A percentile compares a stretch with the other conserved stretches of the same genome.
phyloP scores from a whole-genome alignment of 2,329 filamentous ascomycete species.

The Elsinoe australis region DNA sequence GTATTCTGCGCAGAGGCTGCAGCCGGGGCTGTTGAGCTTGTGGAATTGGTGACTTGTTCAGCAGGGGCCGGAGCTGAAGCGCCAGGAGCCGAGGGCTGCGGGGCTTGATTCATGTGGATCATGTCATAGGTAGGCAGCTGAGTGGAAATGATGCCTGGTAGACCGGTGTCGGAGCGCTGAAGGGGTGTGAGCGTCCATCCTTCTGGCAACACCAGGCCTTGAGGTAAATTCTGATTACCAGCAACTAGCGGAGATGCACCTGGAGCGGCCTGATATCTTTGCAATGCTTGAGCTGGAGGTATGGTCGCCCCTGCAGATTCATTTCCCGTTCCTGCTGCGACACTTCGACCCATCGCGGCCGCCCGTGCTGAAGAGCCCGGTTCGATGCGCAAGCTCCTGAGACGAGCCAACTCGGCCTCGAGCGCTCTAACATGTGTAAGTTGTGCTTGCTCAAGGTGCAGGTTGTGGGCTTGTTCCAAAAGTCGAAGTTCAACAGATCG shows the following conservation, averaged over 20 bases:
- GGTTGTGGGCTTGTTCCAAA: constrained; percentile 55
- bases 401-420: constrained; percentile 57
- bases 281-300: constrained; percentile 24
- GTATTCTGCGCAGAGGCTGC: too few species aligned
- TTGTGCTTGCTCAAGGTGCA: constrained; percentile 60
- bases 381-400: constrained; percentile 42
- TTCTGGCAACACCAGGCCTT: constrained; percentile 45
- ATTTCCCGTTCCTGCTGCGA: too few species aligned
- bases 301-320: neutral
- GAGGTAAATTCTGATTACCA: constrained; percentile 43
- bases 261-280: constrained; percentile 26
- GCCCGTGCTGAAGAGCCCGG: constrained; percentile 21
- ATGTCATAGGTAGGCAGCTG: constrained; percentile 11
- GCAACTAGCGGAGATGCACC: constrained; percentile 25
- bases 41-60: too few species aligned
- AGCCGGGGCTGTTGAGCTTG: too few species aligned
- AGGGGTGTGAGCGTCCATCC: constrained; percentile 47
- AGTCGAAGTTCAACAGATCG: constrained; percentile 61
- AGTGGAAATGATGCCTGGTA: neutral
- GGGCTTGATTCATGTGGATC: too few species aligned
- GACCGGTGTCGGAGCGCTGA: constrained; percentile 24
- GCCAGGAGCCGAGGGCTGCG: too few species aligned
- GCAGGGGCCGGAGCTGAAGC: neutral
- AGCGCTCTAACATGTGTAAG: constrained; percentile 60
- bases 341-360: constrained; percentile 14